Evolutionary conservation across 2,329 filamentous ascomycete genomes (phyloP), one percentile per base, ranked within the genome.

Genomic region (Talaromyces rugulosus): DNA sequence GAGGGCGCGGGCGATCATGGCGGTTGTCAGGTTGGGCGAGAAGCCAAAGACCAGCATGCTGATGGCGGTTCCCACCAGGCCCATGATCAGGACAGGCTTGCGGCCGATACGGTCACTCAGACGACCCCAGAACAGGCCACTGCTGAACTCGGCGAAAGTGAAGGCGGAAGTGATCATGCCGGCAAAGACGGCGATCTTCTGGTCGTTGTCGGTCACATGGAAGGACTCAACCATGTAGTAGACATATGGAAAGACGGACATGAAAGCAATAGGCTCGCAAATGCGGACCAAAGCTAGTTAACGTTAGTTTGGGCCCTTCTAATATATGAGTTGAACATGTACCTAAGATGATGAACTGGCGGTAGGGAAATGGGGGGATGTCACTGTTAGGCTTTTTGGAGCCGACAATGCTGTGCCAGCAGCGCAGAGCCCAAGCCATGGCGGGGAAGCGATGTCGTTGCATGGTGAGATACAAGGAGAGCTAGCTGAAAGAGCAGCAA

Each of bases 241-340:
- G 69, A 96, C 92, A 77, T 98, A 99, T 1, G 95, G 95, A 74
- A 99, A 98, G 69, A 98, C 97, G 59, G 93, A 97, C 92, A 97
- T 98, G 83, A 99, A 98, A 5, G 95, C 95, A 76, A 99, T 98
- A 58, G 95, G 95, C 75, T 99, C 95, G 82, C 92, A 97, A 81
- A 99, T 94, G 72, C 95, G 89, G 79, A 93, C 96, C 72, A 96
- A 83, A 53, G 92, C 93, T 96, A 63, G 30, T 62, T 18, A 47
- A 53, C 5, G 50, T 53, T 27, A 53, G 50, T 30, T 23, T 30
- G 14, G 27, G n/a, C 2, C 23, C 8, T 12, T 31, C 9, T 28
- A 53, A 53, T 8, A 30, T 23, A 53, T 4, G 5, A 31, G 31
- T 2, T 3, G 4, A 30, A 31, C 14, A 77, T 76, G 71, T 75